Evolutionary conservation across 2,329 filamentous ascomycete species (phyloP).

Genomic region (Xylaria sp.): DNA sequence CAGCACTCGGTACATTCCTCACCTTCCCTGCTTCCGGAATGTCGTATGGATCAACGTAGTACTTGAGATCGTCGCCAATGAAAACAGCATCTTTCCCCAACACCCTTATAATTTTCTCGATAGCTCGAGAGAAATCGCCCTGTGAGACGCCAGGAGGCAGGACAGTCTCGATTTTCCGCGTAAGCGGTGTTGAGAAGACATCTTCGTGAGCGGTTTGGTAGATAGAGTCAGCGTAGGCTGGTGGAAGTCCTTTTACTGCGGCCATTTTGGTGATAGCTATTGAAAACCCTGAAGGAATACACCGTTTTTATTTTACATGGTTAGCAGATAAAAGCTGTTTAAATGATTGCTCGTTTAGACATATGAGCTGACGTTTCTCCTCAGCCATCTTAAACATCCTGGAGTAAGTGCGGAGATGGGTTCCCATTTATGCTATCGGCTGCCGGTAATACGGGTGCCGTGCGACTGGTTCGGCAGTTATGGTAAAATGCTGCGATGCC

Average conservation of each 20-base stretch:
- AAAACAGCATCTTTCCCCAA: conserved; percentile 56
- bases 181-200: conserved; percentile 56
- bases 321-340: background rate
- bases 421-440: conserved; percentile 35
- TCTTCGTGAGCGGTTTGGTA: conserved; percentile 57
- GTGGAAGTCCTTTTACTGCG: conserved; percentile 27
- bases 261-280: conserved; percentile 27
- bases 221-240: conserved; percentile 53
- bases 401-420: conserved; percentile 27
- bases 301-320: background rate
- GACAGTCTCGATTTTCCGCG: conserved; percentile 51
- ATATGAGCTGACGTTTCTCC: conserved; percentile 23
- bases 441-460: conserved; percentile 33
- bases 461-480: conserved; percentile 31
- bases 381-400: conserved; percentile 17
- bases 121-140: conserved; percentile 53
- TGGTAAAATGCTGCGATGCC: conserved; percentile 11
- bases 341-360: background rate
- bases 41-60: conserved; percentile 61
- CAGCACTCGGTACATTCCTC: conserved; percentile 57
- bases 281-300: background rate
- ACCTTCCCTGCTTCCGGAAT: conserved; percentile 54
- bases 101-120: conserved; percentile 50
- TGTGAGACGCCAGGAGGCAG: conserved; percentile 55
- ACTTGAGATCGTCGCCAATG: conserved; percentile 52